Percentiles rank a stretch among this genome's conserved stretches.
Conservation (phyloP, 1,284 basidiomycete species). For the Coniferiporia weirii region DNA sequence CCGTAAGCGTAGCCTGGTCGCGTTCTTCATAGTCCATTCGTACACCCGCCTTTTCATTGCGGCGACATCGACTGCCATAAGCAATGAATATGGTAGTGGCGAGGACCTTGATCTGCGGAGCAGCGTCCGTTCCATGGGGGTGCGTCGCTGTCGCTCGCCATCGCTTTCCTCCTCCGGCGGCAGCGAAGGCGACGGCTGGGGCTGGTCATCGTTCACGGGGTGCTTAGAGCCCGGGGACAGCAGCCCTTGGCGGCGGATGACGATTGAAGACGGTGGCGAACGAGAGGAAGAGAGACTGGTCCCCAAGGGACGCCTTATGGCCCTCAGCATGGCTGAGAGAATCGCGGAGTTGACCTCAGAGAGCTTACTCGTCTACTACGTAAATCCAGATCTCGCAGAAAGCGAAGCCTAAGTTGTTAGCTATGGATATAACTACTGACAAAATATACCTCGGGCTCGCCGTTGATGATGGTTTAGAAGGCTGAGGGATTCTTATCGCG, state of each 20-base stretch:
- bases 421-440: no score
- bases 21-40: constrained; percentile 31
- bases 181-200: not conserved
- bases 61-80: not conserved
- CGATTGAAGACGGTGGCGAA: not conserved
- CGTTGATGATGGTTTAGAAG: not conserved
- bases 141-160: not conserved
- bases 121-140: not conserved
- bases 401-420: no score
- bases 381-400: no score
- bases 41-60: constrained; percentile 21
- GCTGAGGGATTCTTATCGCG: not conserved
- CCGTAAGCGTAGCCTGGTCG: constrained; percentile 43
- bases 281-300: not conserved
- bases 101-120: not conserved
- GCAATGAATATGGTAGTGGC: not conserved
- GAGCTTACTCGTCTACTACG: no score
- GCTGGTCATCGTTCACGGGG: not conserved
- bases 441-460: not conserved
- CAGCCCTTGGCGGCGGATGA: not conserved
- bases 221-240: not conserved
- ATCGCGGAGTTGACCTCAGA: not conserved
- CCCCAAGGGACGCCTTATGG: constrained; percentile 2
- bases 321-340: constrained; percentile 6
- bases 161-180: not conserved